These are phyloP conservation scores for Apophysomyces elegans DNA, from an alignment of 371 early-diverging fungal species.

Conservation along the genomic window DNA sequence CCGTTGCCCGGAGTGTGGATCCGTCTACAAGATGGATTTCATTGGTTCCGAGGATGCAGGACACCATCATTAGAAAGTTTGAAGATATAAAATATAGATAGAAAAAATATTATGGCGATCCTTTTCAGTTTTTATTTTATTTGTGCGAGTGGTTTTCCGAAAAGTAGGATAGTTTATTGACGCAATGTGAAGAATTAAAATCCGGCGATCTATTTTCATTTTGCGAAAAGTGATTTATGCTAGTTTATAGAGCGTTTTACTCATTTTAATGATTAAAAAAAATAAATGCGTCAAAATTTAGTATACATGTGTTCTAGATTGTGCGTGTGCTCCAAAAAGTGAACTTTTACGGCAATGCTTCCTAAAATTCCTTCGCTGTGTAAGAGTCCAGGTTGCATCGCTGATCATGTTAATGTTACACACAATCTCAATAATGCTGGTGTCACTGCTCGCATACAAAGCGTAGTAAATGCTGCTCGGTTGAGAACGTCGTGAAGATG, in stretches of 20 bases:
- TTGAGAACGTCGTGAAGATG: neutral
- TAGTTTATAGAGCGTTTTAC: no score
- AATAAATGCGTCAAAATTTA: no score
- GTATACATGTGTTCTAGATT: no score
- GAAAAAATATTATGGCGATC: slow-evolving; percentile 12
- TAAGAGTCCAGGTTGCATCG: neutral
- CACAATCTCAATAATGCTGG: slow-evolving; percentile 1
- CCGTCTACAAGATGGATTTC: slow-evolving; percentile 71
- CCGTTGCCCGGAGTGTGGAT: slow-evolving; percentile 97
- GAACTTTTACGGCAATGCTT: neutral
- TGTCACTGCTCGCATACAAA: neutral
- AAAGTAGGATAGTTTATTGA: neutral
- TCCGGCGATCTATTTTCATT: no score
- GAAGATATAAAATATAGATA: slow-evolving; percentile 10
- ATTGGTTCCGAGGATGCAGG: slow-evolving; percentile 53
- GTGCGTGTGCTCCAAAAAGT: neutral
- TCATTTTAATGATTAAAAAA: no score
- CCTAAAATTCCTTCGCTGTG: neutral
- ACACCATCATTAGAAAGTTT: slow-evolving; percentile 38
- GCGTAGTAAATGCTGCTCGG: neutral
- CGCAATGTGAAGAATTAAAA: neutral
- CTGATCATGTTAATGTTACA: slow-evolving; percentile 5
- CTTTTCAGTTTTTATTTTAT: neutral
- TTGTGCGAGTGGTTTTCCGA: no score
- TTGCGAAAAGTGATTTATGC: no score